Base-by-base conservation (phyloP, 2,329 filamentous ascomycete genomes). In the Pseudocercospora fuligena region DNA sequence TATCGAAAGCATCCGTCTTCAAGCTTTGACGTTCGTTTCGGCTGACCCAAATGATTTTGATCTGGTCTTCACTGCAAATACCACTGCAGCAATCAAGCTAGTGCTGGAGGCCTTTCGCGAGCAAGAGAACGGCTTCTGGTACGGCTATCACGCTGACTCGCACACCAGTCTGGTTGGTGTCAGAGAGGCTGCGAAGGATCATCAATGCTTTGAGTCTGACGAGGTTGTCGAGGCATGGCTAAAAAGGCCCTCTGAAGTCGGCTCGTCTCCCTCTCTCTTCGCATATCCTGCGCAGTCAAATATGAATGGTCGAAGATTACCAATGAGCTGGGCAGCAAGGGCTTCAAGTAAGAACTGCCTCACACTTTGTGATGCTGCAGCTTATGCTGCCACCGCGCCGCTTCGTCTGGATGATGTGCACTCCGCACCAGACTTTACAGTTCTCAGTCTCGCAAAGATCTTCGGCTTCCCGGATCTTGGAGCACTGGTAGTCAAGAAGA, bases 391-490 rank as follows among this genome's bases (percentile, higher is more conserved):
- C 7, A 97, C 94, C 0, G 88, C 91, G 4, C 88, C 88, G 0
- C 82, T 98, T 6, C 87, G 96, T 74, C 81, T 98, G 2, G 83
- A 87, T 63, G 81, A 91, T 71, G 72, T 84, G 0, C 80, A 82
- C 0, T 76, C 80, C 0, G 88, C 90, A 0, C 92, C 94, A 0
- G 94, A 98, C 77, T 98, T 98, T 71, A 90, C 88, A 0, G 91
- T 92, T 0, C 75, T 98, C 49, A 97, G 94, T 78, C 89, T 98
- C 70, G 96, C 97, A 82, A 99, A 98, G 78, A 94, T 97, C n/a
- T 98, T 98, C 78, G 94, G 95, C 1, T 97, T 97, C 70, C 94
- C 94, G 0, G 92, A 98, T 76, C 83, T 98, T 1, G 94, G 94
- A 1, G 93, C 90, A 1, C 80, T 99, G 65, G 88, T 98, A 31